A percentile compares a stretch with the other conserved stretches of the same genome.
These are phyloP conservation scores for Sporormia fimetaria DNA, from an alignment of 495 filamentous ascomycete species.

Conservation along the genomic window DNA sequence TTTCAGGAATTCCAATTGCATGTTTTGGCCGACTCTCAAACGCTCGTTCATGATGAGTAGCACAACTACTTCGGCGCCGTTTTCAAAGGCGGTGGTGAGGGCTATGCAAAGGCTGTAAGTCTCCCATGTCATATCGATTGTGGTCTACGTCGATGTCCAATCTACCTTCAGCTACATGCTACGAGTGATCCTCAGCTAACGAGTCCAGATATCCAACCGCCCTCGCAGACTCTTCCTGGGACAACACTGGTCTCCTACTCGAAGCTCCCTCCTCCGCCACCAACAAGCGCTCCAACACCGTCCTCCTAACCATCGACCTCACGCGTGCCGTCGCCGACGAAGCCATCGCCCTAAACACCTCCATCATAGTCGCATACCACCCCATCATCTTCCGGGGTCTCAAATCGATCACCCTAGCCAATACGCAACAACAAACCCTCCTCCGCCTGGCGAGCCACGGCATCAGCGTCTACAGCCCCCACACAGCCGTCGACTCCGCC, in stretches of 20 bases:
- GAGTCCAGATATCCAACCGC: too few species aligned
- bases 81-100: conserved; percentile 66
- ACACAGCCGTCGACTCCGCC: conserved; percentile 86
- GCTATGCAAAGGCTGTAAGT: conserved; percentile 75
- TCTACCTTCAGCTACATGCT: conserved; percentile 52
- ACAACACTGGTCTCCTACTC: conserved; percentile 83
- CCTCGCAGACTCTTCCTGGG: conserved; percentile 81
- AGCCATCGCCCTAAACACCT: conserved; percentile 64
- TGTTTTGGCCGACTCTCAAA: conserved; percentile 5
- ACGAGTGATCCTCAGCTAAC: too few species aligned
- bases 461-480: conserved; percentile 84
- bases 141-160: conserved; percentile 4
- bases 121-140: neutral
- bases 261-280: conserved; percentile 58
- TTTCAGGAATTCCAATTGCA: neutral
- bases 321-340: conserved; percentile 85
- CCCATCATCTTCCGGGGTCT: conserved; percentile 90
- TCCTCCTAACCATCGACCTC: conserved; percentile 85
- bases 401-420: conserved; percentile 71
- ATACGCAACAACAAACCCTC: conserved; percentile 77
- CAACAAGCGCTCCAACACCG: conserved; percentile 52
- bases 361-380: conserved; percentile 81
- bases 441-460: conserved; percentile 75
- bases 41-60: conserved; percentile 28
- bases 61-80: conserved; percentile 43